These are phyloP conservation scores for Zea luxurians DNA, from an alignment of 176 grass and related monocot species.

Conservation along the genomic window DNA sequence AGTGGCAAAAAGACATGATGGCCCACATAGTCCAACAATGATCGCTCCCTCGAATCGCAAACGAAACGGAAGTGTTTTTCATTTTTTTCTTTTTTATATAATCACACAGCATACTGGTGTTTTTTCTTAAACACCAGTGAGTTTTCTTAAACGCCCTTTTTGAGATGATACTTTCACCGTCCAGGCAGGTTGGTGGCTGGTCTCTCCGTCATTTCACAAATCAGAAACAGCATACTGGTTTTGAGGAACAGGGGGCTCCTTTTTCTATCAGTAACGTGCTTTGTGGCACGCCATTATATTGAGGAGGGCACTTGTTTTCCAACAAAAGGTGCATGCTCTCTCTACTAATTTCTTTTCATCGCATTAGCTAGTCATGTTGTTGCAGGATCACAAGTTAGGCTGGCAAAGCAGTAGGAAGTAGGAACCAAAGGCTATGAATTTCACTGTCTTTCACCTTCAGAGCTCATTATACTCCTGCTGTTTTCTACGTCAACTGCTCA, in stretches of 20 bases:
- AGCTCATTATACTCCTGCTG: not conserved
- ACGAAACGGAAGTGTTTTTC: too few relatives aligned
- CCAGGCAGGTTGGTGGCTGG: conserved; percentile 25
- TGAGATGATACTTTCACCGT: not conserved
- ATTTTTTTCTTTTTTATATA: too few relatives aligned
- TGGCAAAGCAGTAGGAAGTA: conserved; percentile 27
- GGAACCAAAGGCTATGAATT: not conserved
- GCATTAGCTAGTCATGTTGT: not conserved
- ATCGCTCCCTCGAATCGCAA: not conserved
- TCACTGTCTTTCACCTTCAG: not conserved
- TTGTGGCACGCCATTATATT: too few relatives aligned
- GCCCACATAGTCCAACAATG: not conserved
- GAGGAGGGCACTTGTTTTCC: too few relatives aligned
- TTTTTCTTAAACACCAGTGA: not conserved
- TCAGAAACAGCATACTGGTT: conserved; percentile 16
- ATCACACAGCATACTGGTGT: too few relatives aligned
- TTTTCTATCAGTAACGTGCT: too few relatives aligned
- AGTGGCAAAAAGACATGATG: not conserved
- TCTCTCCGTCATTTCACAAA: conserved; percentile 32
- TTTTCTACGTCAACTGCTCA: not conserved
- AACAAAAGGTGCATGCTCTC: not conserved
- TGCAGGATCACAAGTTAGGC: not conserved
- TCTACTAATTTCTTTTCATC: not conserved
- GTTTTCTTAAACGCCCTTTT: not conserved
- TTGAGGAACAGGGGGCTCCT: too few relatives aligned